These are phyloP conservation scores for Ustilago cynodontis DNA, from an alignment of 1,284 basidiomycete species.

Conservation along the genomic window DNA sequence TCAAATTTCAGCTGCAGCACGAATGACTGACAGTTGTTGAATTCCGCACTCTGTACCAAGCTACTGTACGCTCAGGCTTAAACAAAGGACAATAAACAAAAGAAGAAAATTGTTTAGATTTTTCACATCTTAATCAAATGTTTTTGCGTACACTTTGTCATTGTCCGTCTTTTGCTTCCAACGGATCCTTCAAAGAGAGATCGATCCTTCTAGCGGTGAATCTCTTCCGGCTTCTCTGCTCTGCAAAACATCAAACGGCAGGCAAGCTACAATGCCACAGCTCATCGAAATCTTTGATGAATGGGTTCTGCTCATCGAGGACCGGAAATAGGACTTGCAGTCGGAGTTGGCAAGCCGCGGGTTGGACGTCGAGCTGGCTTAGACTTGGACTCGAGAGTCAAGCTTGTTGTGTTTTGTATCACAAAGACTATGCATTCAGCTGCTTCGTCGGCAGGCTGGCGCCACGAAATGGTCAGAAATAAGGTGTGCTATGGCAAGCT, in stretches of 20 bases:
- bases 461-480: too few relatives aligned
- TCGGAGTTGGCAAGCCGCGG: background rate
- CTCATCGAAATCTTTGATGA: too few relatives aligned
- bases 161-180: background rate
- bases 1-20: background rate
- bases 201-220: too few relatives aligned
- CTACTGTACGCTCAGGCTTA: conserved; percentile 26
- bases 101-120: background rate
- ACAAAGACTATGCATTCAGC: too few relatives aligned
- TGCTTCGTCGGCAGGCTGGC: too few relatives aligned
- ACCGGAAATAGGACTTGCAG: conserved; percentile 1
- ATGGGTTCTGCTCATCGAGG: background rate
- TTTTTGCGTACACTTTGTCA: conserved; percentile 11
- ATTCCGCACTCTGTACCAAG: conserved; percentile 9
- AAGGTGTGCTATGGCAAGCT: too few relatives aligned
- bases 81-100: background rate
- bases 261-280: too few relatives aligned
- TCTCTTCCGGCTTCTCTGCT: too few relatives aligned
- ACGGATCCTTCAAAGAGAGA: background rate
- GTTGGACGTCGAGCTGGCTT: too few relatives aligned
- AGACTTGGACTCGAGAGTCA: too few relatives aligned
- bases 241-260: too few relatives aligned
- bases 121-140: background rate
- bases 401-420: too few relatives aligned
- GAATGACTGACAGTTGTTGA: conserved; percentile 2